These are phyloP conservation scores for Melaleuca quinquenervia DNA, from an alignment of 345 rosid species.

Conservation along the genomic window DNA sequence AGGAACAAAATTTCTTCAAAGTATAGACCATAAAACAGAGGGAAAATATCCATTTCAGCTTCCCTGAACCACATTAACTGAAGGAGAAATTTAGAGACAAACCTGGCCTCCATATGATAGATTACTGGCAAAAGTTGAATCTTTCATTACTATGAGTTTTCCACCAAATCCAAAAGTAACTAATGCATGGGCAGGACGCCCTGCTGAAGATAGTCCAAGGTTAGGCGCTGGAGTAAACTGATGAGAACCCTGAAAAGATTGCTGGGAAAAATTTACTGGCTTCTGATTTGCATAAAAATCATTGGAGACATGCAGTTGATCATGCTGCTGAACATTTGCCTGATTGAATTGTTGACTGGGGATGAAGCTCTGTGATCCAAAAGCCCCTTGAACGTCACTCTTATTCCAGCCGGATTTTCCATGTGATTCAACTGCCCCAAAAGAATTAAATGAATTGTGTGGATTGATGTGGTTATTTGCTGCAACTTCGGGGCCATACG, in stretches of 20 bases:
- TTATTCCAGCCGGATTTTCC: slow-evolving; percentile 24
- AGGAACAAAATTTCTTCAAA: neutral
- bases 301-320: slow-evolving; percentile 34
- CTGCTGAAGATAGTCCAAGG: slow-evolving; percentile 70
- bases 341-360: slow-evolving; percentile 37
- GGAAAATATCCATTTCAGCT: neutral
- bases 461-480: slow-evolving; percentile 24
- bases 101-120: slow-evolving; percentile 71
- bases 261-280: slow-evolving; percentile 22
- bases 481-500: slow-evolving; percentile 28
- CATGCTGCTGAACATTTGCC: slow-evolving; percentile 36
- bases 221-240: slow-evolving; percentile 44
- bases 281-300: slow-evolving; percentile 41
- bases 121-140: slow-evolving; percentile 28
- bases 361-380: slow-evolving; percentile 31
- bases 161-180: slow-evolving; percentile 97
- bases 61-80: neutral
- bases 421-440: slow-evolving; percentile 13
- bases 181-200: slow-evolving; percentile 92
- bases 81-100: slow-evolving; percentile 10
- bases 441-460: slow-evolving; percentile 22
- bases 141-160: slow-evolving; percentile 75
- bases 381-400: slow-evolving; percentile 38
- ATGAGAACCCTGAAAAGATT: slow-evolving; percentile 45
- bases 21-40: neutral